These are phyloP conservation scores for Saxophila tyrrhenica DNA, from an alignment of 495 filamentous ascomycete genomes.

Conservation along the genomic window DNA sequence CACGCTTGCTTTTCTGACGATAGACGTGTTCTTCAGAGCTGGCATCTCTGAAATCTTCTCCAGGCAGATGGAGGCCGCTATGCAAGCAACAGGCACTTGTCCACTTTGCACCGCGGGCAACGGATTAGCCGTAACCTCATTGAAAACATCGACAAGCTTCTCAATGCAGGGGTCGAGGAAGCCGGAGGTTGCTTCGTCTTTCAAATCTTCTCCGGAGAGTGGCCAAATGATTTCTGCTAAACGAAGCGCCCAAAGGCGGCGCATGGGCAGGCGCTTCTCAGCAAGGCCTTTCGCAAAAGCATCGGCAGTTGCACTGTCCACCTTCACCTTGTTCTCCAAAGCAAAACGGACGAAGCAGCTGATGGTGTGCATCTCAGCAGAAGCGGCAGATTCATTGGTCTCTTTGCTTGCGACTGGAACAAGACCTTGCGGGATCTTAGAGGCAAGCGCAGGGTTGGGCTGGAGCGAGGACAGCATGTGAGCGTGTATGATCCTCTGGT, in stretches of 20 bases:
- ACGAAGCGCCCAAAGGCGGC: conserved; percentile 69
- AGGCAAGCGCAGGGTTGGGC: conserved; percentile 43
- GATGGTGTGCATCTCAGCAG: conserved; percentile 61
- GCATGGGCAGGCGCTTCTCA: conserved; percentile 70
- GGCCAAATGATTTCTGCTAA: conserved; percentile 61
- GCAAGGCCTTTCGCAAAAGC: conserved; percentile 66
- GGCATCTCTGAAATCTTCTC: conserved; percentile 35
- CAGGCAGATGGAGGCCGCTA: conserved; percentile 51
- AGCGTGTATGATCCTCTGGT: conserved; percentile 69
- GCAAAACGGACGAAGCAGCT: conserved; percentile 47
- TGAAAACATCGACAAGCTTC: conserved; percentile 61
- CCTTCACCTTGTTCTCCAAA: conserved; percentile 43
- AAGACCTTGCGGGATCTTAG: conserved; percentile 54
- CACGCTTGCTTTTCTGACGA: conserved; percentile 49
- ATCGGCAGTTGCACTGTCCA: conserved; percentile 54
- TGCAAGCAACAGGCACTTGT: conserved; percentile 59
- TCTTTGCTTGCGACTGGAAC: conserved; percentile 60
- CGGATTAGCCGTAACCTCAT: conserved; percentile 66
- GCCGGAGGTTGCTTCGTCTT: conserved; percentile 28
- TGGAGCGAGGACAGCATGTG: conserved; percentile 61
- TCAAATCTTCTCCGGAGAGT: conserved; percentile 31
- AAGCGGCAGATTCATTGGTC: conserved; percentile 70
- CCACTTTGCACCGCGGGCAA: conserved; percentile 65
- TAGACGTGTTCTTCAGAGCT: conserved; percentile 33
- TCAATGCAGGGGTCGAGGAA: conserved; percentile 50